Evolutionary conservation across 1,284 basidiomycete species (phyloP).

Genomic region (Singerocomus inundabilis): DNA sequence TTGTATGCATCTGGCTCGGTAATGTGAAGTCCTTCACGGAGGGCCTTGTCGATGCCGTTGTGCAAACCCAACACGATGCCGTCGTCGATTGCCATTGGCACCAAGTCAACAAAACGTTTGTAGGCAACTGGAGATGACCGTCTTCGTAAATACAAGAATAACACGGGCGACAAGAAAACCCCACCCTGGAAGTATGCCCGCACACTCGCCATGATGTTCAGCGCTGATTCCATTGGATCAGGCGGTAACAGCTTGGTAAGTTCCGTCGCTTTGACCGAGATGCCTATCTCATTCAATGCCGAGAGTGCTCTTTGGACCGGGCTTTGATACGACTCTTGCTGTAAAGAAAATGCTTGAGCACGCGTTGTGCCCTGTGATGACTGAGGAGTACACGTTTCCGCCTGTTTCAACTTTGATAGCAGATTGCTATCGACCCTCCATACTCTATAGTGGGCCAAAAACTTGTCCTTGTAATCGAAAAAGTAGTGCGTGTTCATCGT

Average conservation of each 20-base stretch:
- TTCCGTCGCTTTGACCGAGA: no score
- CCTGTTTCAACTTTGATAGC: background rate
- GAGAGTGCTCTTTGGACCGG: no score
- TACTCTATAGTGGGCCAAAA: no score
- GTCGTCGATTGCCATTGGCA: constrained; percentile 63
- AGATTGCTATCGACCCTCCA: no score
- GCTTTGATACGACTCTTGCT: background rate
- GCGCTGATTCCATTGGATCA: no score
- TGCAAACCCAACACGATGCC: constrained; percentile 48
- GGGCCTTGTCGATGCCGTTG: background rate
- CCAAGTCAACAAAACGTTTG: constrained; percentile 63
- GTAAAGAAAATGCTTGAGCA: no score
- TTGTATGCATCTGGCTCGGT: constrained; percentile 24
- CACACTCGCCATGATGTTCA: no score
- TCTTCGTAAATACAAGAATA: background rate
- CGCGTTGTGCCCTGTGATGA: background rate
- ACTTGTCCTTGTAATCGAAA: background rate
- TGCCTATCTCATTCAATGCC: no score
- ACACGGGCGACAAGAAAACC: background rate
- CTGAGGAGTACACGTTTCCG: background rate
- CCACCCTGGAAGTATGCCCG: no score
- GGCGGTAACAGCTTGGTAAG: no score
- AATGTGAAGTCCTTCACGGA: constrained; percentile 42
- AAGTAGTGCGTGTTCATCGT: constrained; percentile 1
- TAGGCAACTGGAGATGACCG: constrained; percentile 51